Evolutionary conservation across 805 yeast genomes (phyloP).

Genomic region (Phaffomyces thermotolerans): DNA sequence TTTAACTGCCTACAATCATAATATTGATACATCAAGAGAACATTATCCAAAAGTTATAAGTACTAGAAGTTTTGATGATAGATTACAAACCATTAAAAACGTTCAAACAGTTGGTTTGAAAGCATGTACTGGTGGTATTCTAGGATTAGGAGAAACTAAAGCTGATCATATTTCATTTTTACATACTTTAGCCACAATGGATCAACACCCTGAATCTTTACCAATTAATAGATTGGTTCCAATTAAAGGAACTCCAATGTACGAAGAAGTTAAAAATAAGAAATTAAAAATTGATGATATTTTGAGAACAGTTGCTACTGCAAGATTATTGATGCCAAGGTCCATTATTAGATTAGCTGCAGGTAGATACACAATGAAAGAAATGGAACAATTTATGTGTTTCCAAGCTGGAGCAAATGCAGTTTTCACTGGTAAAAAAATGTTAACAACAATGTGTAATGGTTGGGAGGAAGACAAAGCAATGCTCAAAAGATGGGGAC

Average conservation of each 20-base stretch:
- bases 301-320: constrained; percentile 67
- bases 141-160: constrained; percentile 69
- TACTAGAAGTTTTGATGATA: constrained; percentile 64
- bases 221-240: constrained; percentile 80
- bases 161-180: constrained; percentile 66
- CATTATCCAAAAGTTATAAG: constrained; percentile 68
- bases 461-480: constrained; percentile 78
- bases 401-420: constrained; percentile 78
- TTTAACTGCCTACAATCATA: constrained; percentile 75
- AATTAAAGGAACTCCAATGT: constrained; percentile 73
- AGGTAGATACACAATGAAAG: constrained; percentile 76
- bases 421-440: constrained; percentile 71
- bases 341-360: constrained; percentile 72
- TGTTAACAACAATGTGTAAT: constrained; percentile 77
- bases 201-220: constrained; percentile 69
- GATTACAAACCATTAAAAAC: constrained; percentile 56
- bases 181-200: constrained; percentile 59
- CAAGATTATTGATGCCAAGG: constrained; percentile 66
- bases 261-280: constrained; percentile 40
- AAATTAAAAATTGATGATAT: constrained; percentile 53
- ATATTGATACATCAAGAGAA: constrained; percentile 72
- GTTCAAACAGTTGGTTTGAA: constrained; percentile 57
- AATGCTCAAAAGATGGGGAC: constrained; percentile 66
- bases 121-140: constrained; percentile 75
- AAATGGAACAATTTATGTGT: constrained; percentile 65